A percentile compares a stretch with the other conserved stretches of the same genome.
Evolutionary conservation across 108 stramenopile genomes (phyloP).

Genomic region (Skeletonema grethae): DNA sequence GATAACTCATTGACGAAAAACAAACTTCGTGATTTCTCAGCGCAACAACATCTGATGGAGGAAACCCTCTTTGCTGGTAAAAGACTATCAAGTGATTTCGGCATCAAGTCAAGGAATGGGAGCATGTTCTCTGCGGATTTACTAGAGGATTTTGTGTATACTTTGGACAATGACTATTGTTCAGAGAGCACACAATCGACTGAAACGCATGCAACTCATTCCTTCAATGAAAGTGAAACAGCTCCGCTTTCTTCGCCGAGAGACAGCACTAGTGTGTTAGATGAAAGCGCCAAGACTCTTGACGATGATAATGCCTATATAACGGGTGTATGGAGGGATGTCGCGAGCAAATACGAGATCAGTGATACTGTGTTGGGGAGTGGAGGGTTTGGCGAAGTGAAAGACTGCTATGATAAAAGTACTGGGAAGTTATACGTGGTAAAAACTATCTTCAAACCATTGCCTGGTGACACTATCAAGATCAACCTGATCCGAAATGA

Average conservation of each 20-base stretch:
- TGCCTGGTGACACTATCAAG: constrained; percentile 23
- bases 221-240: background rate
- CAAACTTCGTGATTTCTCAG: constrained; percentile 28
- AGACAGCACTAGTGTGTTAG: background rate
- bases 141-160: constrained; percentile 23
- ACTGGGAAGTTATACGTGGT: constrained; percentile 25
- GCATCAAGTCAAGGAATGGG: constrained; percentile 11
- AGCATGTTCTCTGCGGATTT: constrained; percentile 40
- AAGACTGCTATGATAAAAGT: constrained; percentile 29
- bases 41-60: constrained; percentile 24
- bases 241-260: constrained; percentile 23
- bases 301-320: constrained; percentile 33
- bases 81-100: background rate
- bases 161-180: constrained; percentile 3
- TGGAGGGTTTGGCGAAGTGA: constrained; percentile 44
- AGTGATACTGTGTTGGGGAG: constrained; percentile 29
- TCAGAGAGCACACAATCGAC: background rate
- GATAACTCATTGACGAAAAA: background rate
- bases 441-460: constrained; percentile 39
- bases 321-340: constrained; percentile 38
- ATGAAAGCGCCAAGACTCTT: background rate
- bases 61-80: background rate
- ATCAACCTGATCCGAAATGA: constrained; percentile 40
- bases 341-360: constrained; percentile 34
- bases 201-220: background rate